Base-by-base conservation (phyloP, 805 yeast species). In the Ogataea naganishii region DNA sequence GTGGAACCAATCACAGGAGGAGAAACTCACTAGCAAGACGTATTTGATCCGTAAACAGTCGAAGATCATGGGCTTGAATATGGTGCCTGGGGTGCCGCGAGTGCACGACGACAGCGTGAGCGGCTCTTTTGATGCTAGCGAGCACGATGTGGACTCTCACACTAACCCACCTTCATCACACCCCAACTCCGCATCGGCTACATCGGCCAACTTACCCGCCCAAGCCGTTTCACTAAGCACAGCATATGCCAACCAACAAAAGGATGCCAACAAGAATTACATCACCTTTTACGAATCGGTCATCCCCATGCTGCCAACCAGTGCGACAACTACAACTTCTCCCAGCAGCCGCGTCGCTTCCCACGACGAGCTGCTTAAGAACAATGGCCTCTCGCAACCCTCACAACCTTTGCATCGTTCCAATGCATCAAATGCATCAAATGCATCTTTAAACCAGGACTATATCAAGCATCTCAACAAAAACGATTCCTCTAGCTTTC, bases 401-500 rank as follows among this genome's bases (percentile, higher is more conserved):
- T 17, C 18, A 22, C 6, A 6, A 7, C 24, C 12, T 6, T 6
- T 12, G 6, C 24, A 22, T 12, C 24, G 14, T 15, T 20, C 14
- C 4, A 19, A 6, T 11, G 17, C 18, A 14, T 15, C 24, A 20
- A 15, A 16, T 3, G 5, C n/a, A n/a, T 17, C 19, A 25, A 11
- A 16, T 10, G 14, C 22, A n/a, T 3, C 49, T 7, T 24, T 42
- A 21, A 38, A 37, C 17, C 37, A 34, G 11, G 53, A 51, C 6
- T 51, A 43, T 30, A 45, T 49, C 15, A 42, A 41, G 20, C 49
- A 43, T 23, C 30, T 55, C n/a, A 45, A 52, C 29, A 40, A 38
- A 34, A 43, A 40, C 26, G 60, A 55, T 31, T 44, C 57, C 6
- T 46, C 58, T 5, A 41, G 48, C 4, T 53, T 50, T 40, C 60